Evolutionary conservation across 2,329 filamentous ascomycete genomes (phyloP).

Genomic region (Didymella sp.): DNA sequence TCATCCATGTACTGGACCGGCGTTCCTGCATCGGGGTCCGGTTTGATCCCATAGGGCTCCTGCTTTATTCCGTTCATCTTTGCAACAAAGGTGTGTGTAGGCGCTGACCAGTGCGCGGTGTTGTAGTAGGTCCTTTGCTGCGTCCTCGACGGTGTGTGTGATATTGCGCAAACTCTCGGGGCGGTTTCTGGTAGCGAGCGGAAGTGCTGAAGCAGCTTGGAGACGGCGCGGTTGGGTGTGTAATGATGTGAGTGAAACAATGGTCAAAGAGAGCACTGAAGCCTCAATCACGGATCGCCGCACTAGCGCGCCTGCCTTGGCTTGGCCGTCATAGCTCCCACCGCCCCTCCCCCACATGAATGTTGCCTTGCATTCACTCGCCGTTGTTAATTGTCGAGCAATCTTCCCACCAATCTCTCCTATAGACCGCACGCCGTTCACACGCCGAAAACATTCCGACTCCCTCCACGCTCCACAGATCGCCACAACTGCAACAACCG

Average conservation of each 20-base stretch:
- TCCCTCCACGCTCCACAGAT: no score
- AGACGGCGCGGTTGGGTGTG: neutral
- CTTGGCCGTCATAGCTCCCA: conserved; percentile 16
- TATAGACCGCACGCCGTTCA: neutral
- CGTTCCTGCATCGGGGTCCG: conserved; percentile 45
- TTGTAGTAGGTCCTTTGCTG: neutral
- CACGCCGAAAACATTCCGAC: no score
- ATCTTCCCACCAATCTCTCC: neutral
- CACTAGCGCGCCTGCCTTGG: conserved; percentile 11
- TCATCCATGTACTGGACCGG: conserved; percentile 49
- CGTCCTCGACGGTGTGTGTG: neutral
- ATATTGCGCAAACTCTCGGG: neutral
- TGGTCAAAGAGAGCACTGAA: neutral
- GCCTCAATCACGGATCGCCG: conserved; percentile 14
- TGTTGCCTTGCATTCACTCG: conserved; percentile 14
- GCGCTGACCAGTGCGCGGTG: conserved; percentile 7
- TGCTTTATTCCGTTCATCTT: conserved; percentile 52
- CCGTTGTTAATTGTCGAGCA: neutral
- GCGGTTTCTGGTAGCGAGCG: neutral
- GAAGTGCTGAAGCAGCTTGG: neutral
- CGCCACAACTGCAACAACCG: conserved; percentile 2
- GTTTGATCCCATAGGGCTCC: conserved; percentile 50
- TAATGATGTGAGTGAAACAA: conserved; percentile 3
- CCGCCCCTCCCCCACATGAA: conserved; percentile 20
- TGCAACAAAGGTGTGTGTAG: conserved; percentile 15